phyloP scores from a whole-genome alignment of 176 grass and related monocot genomes.

The Oryza meridionalis region DNA sequence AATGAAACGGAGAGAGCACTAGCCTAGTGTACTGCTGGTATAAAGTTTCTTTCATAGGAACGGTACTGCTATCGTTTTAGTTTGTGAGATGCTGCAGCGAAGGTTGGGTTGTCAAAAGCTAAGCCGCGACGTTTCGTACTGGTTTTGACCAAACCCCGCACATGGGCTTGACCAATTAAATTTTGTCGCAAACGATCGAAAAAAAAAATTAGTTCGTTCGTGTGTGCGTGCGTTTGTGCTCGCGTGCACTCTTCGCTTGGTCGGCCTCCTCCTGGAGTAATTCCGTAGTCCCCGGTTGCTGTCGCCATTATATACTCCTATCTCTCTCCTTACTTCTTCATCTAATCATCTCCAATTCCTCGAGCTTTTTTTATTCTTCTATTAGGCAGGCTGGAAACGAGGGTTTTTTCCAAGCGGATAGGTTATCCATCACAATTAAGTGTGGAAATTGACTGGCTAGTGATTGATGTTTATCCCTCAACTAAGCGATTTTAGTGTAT shows the following conservation, averaged over 20 bases:
- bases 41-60: no score
- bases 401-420: constrained; percentile 15
- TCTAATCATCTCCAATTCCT: no score
- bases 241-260: constrained; percentile 46
- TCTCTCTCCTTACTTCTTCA: neutral
- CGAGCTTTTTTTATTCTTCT: neutral
- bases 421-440: constrained; percentile 40
- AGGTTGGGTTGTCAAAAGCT: neutral
- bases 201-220: no score
- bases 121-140: neutral
- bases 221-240: constrained; percentile 27
- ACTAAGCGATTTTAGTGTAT: constrained; percentile 25
- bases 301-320: constrained; percentile 12
- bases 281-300: constrained; percentile 5
- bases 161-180: neutral
- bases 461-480: constrained; percentile 3
- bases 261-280: neutral
- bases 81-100: neutral
- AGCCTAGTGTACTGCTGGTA: no score
- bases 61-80: no score
- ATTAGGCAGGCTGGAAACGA: constrained; percentile 18
- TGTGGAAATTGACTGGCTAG: neutral
- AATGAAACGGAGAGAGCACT: no score
- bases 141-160: neutral
- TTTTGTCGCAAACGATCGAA: no score